Conservation (phyloP, 331 rosid genomes). For the Erythrophleum ivorense region DNA sequence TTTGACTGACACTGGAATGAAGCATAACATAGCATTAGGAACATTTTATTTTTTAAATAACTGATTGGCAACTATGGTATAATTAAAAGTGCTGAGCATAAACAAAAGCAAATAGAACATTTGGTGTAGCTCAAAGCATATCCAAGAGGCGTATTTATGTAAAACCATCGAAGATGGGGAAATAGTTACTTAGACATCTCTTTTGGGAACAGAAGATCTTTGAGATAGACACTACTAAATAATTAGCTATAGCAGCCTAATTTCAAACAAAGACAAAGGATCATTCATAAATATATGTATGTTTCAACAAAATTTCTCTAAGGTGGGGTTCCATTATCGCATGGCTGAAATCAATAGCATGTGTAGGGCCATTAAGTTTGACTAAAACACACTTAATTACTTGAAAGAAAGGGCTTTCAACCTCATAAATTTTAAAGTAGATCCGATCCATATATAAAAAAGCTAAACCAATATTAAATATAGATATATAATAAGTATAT, state of each 20-base stretch:
- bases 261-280: neutral
- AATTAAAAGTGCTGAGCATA: neutral
- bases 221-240: neutral
- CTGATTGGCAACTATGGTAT: neutral
- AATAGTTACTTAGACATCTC: conserved; percentile 3
- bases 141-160: neutral
- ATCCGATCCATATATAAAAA: no score
- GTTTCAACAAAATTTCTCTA: neutral
- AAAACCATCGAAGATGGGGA: neutral
- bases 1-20: no score
- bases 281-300: neutral
- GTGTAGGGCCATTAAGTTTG: conserved; percentile 24
- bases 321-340: conserved; percentile 24
- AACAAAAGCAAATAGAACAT: no score
- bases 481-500: no score
- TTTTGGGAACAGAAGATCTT: neutral
- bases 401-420: neutral
- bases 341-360: neutral
- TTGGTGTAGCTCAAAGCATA: neutral
- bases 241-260: neutral
- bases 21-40: neutral
- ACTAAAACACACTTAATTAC: neutral
- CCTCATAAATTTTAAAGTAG: neutral
- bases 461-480: no score
- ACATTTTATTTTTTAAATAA: neutral